A percentile compares a stretch with the other conserved stretches of the same genome.
These are phyloP conservation scores for Cucurbita pepo DNA, from an alignment of 306 rosid genomes.

Conservation along the genomic window DNA sequence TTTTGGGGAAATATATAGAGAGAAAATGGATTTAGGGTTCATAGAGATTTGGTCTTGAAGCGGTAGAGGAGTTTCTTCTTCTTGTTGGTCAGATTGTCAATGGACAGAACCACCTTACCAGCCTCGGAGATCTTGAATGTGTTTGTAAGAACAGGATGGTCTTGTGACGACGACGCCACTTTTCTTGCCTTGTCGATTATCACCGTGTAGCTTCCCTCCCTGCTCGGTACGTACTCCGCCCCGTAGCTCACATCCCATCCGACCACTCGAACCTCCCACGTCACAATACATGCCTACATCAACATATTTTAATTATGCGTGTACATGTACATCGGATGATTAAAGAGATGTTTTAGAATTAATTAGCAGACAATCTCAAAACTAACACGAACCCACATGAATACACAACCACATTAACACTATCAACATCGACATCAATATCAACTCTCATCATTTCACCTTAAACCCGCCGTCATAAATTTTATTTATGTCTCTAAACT, in stretches of 20 bases:
- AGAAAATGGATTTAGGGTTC: neutral
- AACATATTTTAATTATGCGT: no score
- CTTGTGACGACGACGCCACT: constrained; percentile 12
- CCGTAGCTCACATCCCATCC: constrained; percentile 72
- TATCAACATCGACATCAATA: neutral
- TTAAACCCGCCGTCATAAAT: no score
- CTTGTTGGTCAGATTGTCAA: constrained; percentile 49
- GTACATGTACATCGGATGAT: no score
- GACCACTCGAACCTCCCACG: constrained; percentile 55
- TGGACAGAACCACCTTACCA: constrained; percentile 53
- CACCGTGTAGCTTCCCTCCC: constrained; percentile 48
- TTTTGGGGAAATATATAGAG: neutral
- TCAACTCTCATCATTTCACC: no score
- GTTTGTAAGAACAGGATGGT: constrained; percentile 25
- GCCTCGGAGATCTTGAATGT: constrained; percentile 41
- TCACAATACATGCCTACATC: constrained; percentile 20
- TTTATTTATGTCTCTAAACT: no score
- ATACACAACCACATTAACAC: constrained; percentile 10
- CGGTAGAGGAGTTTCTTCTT: constrained; percentile 75
- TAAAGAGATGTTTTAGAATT: no score
- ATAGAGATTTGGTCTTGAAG: constrained; percentile 30
- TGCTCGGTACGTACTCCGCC: constrained; percentile 57
- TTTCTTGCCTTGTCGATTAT: constrained; percentile 51
- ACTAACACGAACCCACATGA: constrained; percentile 27
- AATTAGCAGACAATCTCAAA: no score